A percentile compares a stretch with the other conserved stretches of the same genome.
Conservation (phyloP, 768 basidiomycete species). For the Aureoboletus auriporus region DNA sequence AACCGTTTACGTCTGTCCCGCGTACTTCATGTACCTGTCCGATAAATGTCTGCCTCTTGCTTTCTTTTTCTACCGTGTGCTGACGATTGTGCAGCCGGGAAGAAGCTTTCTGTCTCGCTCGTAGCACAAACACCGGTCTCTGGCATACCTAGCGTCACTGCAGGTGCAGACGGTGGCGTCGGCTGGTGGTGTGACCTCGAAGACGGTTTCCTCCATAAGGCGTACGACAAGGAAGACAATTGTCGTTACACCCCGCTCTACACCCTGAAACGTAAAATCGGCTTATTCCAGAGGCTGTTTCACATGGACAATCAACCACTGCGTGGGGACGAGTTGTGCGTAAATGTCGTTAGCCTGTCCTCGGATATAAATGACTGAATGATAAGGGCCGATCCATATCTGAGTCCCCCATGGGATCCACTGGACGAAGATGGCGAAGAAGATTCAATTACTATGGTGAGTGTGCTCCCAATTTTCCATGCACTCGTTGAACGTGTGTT, state of each 20-base stretch:
- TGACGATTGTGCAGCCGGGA: constrained; percentile 19
- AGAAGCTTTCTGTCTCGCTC: constrained; percentile 23
- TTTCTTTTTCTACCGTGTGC: no score
- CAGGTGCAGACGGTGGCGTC: constrained; percentile 9
- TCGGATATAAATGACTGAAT: no score
- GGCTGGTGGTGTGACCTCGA: constrained; percentile 22
- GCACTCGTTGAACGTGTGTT: no score
- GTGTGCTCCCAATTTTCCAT: no score
- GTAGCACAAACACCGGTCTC: constrained; percentile 10
- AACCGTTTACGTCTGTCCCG: constrained; percentile 27
- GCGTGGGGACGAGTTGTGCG: constrained; percentile 3
- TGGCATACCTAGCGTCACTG: constrained; percentile 1
- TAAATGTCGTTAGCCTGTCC: no score
- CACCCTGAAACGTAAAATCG: constrained; percentile 18
- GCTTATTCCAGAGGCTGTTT: no score
- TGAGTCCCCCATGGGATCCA: constrained; percentile 19
- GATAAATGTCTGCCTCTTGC: constrained; percentile 21
- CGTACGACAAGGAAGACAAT: constrained; percentile 13
- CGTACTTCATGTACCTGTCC: constrained; percentile 31
- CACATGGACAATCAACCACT: not conserved
- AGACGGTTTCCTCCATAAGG: constrained; percentile 21
- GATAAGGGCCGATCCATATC: constrained; percentile 22
- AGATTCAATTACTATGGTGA: constrained; percentile 15
- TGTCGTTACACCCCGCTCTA: constrained; percentile 29
- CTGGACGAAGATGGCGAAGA: constrained; percentile 24